A percentile compares a stretch with the other conserved stretches of the same genome.
phyloP scores from a whole-genome alignment of 805 yeast genomes.

The Phaffomyces antillensis region DNA sequence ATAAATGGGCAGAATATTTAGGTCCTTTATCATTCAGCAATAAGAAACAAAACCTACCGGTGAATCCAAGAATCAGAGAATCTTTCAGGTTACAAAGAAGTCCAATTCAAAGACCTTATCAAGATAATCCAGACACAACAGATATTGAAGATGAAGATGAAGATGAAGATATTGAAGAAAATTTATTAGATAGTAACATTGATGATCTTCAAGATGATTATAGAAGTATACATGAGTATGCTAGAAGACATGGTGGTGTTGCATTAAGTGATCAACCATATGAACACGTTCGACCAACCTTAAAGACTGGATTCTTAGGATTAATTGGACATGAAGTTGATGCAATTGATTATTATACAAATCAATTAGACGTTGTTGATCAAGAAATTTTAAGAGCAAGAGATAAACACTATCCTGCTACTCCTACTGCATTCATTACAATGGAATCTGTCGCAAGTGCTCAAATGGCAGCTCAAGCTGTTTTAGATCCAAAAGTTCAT shows the following conservation, averaged over 20 bases:
- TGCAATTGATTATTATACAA: constrained; percentile 71
- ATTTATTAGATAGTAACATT: constrained; percentile 4
- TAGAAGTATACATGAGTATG: constrained; percentile 17
- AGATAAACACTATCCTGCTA: constrained; percentile 63
- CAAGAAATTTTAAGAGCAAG: constrained; percentile 61
- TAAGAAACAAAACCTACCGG: constrained; percentile 15
- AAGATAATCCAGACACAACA: constrained; percentile 7
- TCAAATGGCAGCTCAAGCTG: constrained; percentile 94
- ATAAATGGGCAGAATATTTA: constrained; percentile 64
- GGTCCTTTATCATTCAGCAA: constrained; percentile 28
- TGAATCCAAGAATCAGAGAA: constrained; percentile 18
- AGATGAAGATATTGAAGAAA: constrained; percentile 6
- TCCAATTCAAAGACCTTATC: constrained; percentile 9
- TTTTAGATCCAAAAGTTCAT: constrained; percentile 82
- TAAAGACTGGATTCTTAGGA: constrained; percentile 55
- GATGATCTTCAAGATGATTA: constrained; percentile 13
- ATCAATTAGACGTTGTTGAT: constrained; percentile 62
- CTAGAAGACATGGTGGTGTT: constrained; percentile 14
- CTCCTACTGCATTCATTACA: constrained; percentile 89
- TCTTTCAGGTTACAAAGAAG: constrained; percentile 17
- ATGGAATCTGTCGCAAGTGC: constrained; percentile 95
- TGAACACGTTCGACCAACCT: constrained; percentile 49
- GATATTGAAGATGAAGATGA: constrained; percentile 6
- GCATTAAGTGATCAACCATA: constrained; percentile 14
- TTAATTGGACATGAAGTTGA: constrained; percentile 66